Evolutionary conservation across 2,329 filamentous ascomycete genomes (phyloP).

Genomic region (Alternaria sp.): DNA sequence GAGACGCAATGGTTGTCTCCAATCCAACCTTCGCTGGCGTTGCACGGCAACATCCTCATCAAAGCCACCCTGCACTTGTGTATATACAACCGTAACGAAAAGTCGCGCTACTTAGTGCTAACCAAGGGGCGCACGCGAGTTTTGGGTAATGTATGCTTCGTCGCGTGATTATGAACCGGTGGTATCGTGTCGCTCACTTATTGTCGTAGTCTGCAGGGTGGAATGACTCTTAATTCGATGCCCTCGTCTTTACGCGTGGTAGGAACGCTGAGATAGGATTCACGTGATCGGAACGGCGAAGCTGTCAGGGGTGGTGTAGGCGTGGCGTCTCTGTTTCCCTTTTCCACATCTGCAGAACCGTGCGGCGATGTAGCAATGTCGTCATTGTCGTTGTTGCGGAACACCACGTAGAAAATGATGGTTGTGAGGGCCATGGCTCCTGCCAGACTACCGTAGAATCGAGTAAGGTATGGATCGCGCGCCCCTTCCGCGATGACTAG

Average conservation of each 20-base stretch:
- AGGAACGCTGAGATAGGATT: neutral
- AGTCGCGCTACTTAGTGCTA: neutral
- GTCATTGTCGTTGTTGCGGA: constrained; percentile 29
- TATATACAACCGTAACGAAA: neutral
- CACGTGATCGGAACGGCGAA: neutral
- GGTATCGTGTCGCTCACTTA: neutral
- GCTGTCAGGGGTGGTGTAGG: neutral
- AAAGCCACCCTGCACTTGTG: neutral
- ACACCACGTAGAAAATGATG: constrained; percentile 30
- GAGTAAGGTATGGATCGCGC: constrained; percentile 37
- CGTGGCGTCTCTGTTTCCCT: neutral
- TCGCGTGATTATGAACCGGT: neutral
- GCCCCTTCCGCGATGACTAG: constrained; percentile 41
- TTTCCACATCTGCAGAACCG: neutral
- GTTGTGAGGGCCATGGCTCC: constrained; percentile 31
- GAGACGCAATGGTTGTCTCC: neutral
- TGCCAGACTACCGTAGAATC: constrained; percentile 34
- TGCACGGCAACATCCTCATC: neutral
- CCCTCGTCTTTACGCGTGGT: neutral
- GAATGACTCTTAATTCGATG: neutral
- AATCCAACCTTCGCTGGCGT: neutral
- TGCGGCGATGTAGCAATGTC: neutral
- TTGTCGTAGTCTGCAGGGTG: neutral
- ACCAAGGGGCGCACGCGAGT: neutral
- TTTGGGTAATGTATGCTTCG: neutral